Base-by-base conservation (phyloP, 106 monocot species). In the Acanthochlamys bracteata region DNA sequence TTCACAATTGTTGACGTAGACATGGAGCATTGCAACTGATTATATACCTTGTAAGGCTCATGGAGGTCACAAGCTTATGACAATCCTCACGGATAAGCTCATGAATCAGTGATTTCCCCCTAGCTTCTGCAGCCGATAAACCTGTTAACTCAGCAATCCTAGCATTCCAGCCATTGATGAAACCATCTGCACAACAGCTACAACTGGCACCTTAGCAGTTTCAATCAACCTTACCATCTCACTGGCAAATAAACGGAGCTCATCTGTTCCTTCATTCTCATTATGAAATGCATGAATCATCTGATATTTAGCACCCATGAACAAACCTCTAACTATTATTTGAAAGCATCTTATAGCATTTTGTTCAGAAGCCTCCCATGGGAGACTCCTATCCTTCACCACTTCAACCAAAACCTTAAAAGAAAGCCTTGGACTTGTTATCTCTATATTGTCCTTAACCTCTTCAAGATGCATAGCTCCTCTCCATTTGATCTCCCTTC, bases 211-310 rank as follows among this genome's bases (percentile, higher is more conserved):
- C 0, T 84, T 85, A 0, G 96, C 96, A 2, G 91, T 91, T 71
- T 96, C 96, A 8, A 96, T 96, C 53, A 96, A 54, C 9, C 96
- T 78, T 41, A 91, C 91, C 91, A 96, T 96, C 60, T 96, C 96
- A 17, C 74, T 91, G 0, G 96, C 90, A 6, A 96, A 82, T 0
- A 84, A 82, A 52, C 84, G 73, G 46, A 96, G 74, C 55, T 96
- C 91, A 26, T 66, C 67, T 82, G 83, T 80, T 27, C 72, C 76
- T 49, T 91, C 82, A 20, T 83, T 55, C 42, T 64, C 84, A 42
- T 78, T 19, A 8, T 54, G 16, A 17, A 6, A 7, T 16, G 11
- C 53, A 8, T 14, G 45, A 46, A 14, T 14, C 45, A 46, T 46
- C 45, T 14, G 8, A 54, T 54, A 10, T 19, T 19, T 54, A 19